These are phyloP conservation scores for Hyphodiscus sp. DNA, from an alignment of 2,329 filamentous ascomycete species.

Conservation along the genomic window DNA sequence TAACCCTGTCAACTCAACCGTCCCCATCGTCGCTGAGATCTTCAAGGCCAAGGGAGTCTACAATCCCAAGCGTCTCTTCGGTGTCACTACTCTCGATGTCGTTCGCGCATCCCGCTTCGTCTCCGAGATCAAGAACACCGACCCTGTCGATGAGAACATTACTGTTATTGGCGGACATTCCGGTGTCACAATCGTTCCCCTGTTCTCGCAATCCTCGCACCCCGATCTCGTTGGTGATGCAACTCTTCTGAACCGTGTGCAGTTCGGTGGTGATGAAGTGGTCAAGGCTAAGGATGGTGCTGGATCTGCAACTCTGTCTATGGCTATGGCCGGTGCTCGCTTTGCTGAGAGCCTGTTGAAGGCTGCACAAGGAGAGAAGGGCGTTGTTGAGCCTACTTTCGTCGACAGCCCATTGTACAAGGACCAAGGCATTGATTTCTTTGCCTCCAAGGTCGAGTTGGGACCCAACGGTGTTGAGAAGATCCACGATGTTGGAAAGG, in stretches of 20 bases:
- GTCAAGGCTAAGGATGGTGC: conserved; percentile 91
- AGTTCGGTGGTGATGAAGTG: conserved; percentile 97
- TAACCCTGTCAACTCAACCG: conserved; percentile 99
- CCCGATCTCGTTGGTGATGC: conserved; percentile 53
- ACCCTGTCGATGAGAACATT: conserved; percentile 45
- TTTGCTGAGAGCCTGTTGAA: conserved; percentile 94
- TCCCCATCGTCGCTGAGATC: conserved; percentile 94
- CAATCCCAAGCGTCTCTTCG: conserved; percentile 98
- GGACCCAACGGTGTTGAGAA: conserved; percentile 92
- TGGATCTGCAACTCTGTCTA: conserved; percentile 85
- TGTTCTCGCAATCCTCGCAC: conserved; percentile 83
- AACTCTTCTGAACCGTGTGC: conserved; percentile 79
- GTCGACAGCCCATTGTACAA: conserved; percentile 84
- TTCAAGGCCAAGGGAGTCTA: conserved; percentile 95
- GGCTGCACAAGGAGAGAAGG: conserved; percentile 88
- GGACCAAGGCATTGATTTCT: conserved; percentile 82
- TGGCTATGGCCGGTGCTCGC: conserved; percentile 93
- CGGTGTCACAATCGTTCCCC: conserved; percentile 93
- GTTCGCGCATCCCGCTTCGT: conserved; percentile 98
- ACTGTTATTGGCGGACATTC: conserved; percentile 97
- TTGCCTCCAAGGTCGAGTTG: conserved; percentile 92
- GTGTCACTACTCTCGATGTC: conserved; percentile 98
- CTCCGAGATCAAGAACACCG: conserved; percentile 50
- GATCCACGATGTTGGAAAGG: conserved; percentile 83
- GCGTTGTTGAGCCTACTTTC: conserved; percentile 89